Evolutionary conservation across 257 asterid species (phyloP).

Genomic region (Solanum pimpinellifolium): DNA sequence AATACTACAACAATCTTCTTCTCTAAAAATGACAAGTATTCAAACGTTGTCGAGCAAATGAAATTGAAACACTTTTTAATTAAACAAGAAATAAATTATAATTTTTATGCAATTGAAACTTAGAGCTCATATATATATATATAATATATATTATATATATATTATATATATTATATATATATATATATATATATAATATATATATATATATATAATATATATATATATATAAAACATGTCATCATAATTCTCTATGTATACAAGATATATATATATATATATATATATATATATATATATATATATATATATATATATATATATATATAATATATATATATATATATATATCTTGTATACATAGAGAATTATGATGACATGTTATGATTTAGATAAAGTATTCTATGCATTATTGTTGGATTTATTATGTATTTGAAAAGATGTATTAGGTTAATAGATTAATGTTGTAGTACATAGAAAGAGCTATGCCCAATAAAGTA

Average conservation of each 20-base stretch:
- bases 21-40: too few relatives aligned
- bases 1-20: too few relatives aligned
- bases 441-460: too few relatives aligned
- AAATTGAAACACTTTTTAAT: too few relatives aligned
- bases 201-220: too few relatives aligned
- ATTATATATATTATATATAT: too few relatives aligned
- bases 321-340: background rate
- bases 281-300: background rate
- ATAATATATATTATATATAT: too few relatives aligned
- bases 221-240: too few relatives aligned
- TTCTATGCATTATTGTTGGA: too few relatives aligned
- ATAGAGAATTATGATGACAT: background rate
- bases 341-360: too few relatives aligned
- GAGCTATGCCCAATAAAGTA: background rate
- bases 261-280: background rate
- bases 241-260: too few relatives aligned
- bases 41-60: background rate
- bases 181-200: too few relatives aligned
- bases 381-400: background rate
- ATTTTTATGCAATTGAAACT: background rate
- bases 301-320: background rate
- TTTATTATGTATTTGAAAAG: background rate
- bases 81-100: background rate
- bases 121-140: background rate
- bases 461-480: background rate